phyloP scores from a whole-genome alignment of 225 moss, liverwort and hornwort genomes.

The Lunularia cruciata region DNA sequence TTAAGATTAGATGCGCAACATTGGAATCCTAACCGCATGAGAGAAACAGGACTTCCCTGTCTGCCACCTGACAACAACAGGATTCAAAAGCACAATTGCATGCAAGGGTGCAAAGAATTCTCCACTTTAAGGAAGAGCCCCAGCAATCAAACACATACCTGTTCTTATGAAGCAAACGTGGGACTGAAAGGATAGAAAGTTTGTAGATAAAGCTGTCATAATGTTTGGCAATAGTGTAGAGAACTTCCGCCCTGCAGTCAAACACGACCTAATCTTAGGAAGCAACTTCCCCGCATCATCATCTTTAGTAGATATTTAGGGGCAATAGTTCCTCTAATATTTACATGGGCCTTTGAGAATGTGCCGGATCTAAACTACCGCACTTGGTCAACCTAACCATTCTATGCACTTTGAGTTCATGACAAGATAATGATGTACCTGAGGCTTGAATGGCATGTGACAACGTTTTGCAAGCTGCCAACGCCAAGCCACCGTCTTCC shows the following conservation, averaged over 20 bases:
- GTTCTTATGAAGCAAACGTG: slow-evolving; percentile 92
- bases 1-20: no score
- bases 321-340: no score
- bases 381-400: no score
- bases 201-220: slow-evolving; percentile 71
- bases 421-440: slow-evolving; percentile 41
- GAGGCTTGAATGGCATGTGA: slow-evolving; percentile 92
- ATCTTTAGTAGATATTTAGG: no score
- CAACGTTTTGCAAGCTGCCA: slow-evolving; percentile 82
- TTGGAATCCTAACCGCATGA: no score
- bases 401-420: no score
- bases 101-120: not conserved
- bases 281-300: no score
- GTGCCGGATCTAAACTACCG: no score
- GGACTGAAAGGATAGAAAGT: slow-evolving; percentile 73
- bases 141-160: slow-evolving; percentile 47
- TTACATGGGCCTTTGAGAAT: no score
- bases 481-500: slow-evolving; percentile 78
- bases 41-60: no score
- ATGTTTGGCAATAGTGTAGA: slow-evolving; percentile 71
- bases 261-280: slow-evolving; percentile 20
- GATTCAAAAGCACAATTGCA: no score
- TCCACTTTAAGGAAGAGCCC: not conserved
- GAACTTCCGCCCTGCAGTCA: slow-evolving; percentile 67
- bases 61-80: no score